Conservation (phyloP, 495 filamentous ascomycete species). For the Aspergillus affinis region DNA sequence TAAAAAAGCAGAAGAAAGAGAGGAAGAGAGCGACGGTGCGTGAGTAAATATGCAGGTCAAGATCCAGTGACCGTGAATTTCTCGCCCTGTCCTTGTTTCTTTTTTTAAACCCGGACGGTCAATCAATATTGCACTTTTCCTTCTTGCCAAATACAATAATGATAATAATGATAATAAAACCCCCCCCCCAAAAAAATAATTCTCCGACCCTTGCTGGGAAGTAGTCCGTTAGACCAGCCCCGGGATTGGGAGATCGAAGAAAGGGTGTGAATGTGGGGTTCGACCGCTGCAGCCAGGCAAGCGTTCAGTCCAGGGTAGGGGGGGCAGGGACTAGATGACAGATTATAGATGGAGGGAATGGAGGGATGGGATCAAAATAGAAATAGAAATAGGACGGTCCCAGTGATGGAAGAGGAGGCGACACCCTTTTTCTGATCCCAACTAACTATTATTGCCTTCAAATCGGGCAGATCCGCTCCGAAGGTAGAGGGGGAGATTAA, state of each 20-base stretch:
- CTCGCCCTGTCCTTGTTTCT: neutral
- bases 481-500: neutral
- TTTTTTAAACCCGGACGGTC: neutral
- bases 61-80: neutral
- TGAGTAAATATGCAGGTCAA: constrained; percentile 10
- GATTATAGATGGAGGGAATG: too few relatives aligned
- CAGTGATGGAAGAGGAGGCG: neutral
- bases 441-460: neutral
- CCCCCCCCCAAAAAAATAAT: constrained; percentile 2
- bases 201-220: constrained; percentile 25
- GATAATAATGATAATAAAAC: too few relatives aligned
- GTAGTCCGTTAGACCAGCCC: constrained; percentile 6
- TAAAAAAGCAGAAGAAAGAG: neutral
- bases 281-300: constrained; percentile 39
- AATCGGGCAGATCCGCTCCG: neutral
- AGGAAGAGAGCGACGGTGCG: neutral
- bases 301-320: constrained; percentile 14
- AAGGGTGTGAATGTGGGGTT: constrained; percentile 62
- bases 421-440: too few relatives aligned
- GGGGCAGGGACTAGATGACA: too few relatives aligned
- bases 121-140: constrained; percentile 7
- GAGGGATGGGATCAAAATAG: neutral
- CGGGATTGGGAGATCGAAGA: constrained; percentile 24
- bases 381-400: neutral
- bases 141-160: neutral